Evolutionary conservation across 805 yeast species (phyloP).

Genomic region (Vanderwaltozyma polyspora): DNA sequence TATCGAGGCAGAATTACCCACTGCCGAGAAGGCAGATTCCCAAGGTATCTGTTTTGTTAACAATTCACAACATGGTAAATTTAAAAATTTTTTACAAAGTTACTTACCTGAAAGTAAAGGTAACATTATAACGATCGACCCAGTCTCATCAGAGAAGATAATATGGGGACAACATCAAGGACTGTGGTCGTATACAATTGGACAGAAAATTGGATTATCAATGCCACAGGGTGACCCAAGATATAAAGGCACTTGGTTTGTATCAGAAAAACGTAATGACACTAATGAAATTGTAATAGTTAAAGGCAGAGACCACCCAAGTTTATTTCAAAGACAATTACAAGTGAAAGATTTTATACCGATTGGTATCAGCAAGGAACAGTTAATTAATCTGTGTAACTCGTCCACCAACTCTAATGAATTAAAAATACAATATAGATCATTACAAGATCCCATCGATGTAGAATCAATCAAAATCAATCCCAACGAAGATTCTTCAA

Average conservation of each 20-base stretch:
- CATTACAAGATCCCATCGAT: slow-evolving; percentile 51
- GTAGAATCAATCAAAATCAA: slow-evolving; percentile 23
- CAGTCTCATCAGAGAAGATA: slow-evolving; percentile 45
- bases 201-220: slow-evolving; percentile 60
- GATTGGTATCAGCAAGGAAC: not conserved
- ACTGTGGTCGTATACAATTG: slow-evolving; percentile 90
- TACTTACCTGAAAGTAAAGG: slow-evolving; percentile 70
- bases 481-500: slow-evolving; percentile 4
- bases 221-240: slow-evolving; percentile 84
- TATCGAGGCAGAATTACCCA: slow-evolving; percentile 35
- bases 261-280: slow-evolving; percentile 53
- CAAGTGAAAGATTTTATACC: slow-evolving; percentile 30
- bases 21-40: slow-evolving; percentile 80
- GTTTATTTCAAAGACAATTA: slow-evolving; percentile 38
- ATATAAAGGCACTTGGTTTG: slow-evolving; percentile 76
- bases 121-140: slow-evolving; percentile 42
- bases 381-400: not conserved
- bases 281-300: slow-evolving; percentile 74
- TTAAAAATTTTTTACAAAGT: slow-evolving; percentile 61
- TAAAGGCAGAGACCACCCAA: slow-evolving; percentile 49
- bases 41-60: slow-evolving; percentile 90
- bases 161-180: slow-evolving; percentile 80
- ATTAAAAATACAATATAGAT: slow-evolving; percentile 54
- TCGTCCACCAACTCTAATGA: slow-evolving; percentile 3
- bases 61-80: slow-evolving; percentile 46